Base-by-base conservation (phyloP, 176 grass and related monocot species). In the Typha latifolia region DNA sequence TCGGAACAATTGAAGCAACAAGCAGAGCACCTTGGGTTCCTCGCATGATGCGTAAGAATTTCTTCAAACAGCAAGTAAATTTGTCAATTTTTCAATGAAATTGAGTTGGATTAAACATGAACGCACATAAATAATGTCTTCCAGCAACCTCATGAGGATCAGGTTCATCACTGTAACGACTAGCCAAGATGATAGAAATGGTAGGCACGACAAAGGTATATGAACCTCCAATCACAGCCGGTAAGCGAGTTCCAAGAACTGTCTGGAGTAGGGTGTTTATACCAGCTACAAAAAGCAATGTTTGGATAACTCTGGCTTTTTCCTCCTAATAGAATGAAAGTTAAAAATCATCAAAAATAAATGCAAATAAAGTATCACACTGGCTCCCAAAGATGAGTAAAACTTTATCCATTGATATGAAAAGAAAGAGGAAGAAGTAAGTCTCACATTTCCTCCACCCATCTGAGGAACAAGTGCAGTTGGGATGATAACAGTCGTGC, bases 391-490 rank as follows among this genome's bases (percentile, higher is more conserved):
- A 19, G 11, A 59, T 55, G 51, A 55, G 51, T 5, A 14, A 19
- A 59, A 19, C 6, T 22, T 8, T 16, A 21, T 16, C 20, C 53
- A 59, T 21, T 6, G 20, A 19, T 8, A 19, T 19, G 20, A 1
- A 21, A 20, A 7, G 13, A 57, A 21, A 59, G 53, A 57, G n/a
- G 53, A 34, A 4, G 63, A 64, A 20, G 69, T 4, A 3, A 49
- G 10, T 27, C 84, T 99, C 61, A 99, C 95, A 69, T 93, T 99
- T 73, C 81, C 84, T 57, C 95, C 95, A 48, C 95, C 95, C 95
- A 99, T 99, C 31, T 99, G 95, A 43, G 95, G 95, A 61, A 99
- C 86, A 62, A 99, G 95, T 18, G 95, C 86, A 47, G 86, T 99
- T 3, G 95, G 95, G 65, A 99, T 99, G 71, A 93, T 84, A 61